A percentile compares a stretch with the other conserved stretches of the same genome.
Evolutionary conservation across 306 rosid species (phyloP).

Genomic region (Sicyos edulis): DNA sequence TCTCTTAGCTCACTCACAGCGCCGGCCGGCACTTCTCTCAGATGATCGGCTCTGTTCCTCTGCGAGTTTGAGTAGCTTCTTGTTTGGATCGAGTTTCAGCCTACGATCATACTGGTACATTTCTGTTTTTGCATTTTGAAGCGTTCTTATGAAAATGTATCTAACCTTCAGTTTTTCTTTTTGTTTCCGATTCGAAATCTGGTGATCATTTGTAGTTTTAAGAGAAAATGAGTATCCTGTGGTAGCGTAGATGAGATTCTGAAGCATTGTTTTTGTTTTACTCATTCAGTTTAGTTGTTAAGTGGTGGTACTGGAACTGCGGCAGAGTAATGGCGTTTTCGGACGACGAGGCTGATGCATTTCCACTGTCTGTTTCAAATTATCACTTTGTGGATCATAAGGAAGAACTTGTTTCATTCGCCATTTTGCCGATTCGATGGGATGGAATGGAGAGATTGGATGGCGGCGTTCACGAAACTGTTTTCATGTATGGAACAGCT

Average conservation of each 20-base stretch:
- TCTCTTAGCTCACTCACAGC: too few species aligned
- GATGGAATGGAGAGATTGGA: slow-evolving; percentile 32
- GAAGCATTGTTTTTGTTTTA: not conserved
- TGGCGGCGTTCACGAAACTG: slow-evolving; percentile 24
- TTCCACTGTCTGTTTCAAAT: slow-evolving; percentile 41
- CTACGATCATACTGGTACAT: not conserved
- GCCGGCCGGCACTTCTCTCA: not conserved
- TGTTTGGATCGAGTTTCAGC: not conserved
- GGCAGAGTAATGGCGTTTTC: slow-evolving; percentile 53
- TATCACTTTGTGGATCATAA: slow-evolving; percentile 58
- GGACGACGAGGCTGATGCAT: slow-evolving; percentile 63
- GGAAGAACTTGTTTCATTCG: slow-evolving; percentile 49
- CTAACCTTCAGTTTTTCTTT: not conserved
- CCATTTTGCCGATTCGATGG: slow-evolving; percentile 70
- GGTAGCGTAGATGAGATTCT: too few species aligned
- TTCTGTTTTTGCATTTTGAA: too few species aligned
- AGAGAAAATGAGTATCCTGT: not conserved
- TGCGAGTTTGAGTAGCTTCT: not conserved
- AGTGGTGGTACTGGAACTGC: slow-evolving; percentile 24
- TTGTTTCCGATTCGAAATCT: not conserved
- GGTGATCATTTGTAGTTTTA: not conserved
- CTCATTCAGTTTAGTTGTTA: slow-evolving; percentile 18
- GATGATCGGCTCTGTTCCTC: too few species aligned
- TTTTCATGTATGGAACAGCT: slow-evolving; percentile 49
- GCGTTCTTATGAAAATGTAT: not conserved